Evolutionary conservation across 176 grass and related monocot species (phyloP), one percentile per base, ranked within the genome.

Genomic region (Zoysia japonica): DNA sequence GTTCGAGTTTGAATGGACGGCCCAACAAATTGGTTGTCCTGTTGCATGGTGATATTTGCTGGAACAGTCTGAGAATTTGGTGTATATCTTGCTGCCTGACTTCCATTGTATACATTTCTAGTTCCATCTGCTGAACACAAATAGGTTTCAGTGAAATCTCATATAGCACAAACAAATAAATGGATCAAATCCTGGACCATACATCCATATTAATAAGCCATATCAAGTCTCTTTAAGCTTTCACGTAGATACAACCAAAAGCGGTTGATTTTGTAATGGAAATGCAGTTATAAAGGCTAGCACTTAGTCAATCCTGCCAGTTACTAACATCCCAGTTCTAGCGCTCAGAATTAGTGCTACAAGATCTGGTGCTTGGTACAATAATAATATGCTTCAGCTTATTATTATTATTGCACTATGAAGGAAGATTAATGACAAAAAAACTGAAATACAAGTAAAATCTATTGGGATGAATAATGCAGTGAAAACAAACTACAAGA

Each of bases 21-120:
- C 36, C 85, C 80, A 80, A 6, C 81, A 78, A 83, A 91, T 44
- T 95, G 92, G 82, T 65, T 82, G 2, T 87, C 88, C 44, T 93
- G 89, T 54, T 85, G 75, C 68, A 71, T 68, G 76, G 46, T 57
- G 19, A 80, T 6, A 40, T 83, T 74, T 49, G 83, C 56, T 69
- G 77, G 39, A 7, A 68, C 47, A n/a, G 67, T 76, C 66, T 91
- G 88, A 84, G 72, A 67, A 66, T 84, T 77, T 50, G 11, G 38
- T 2, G 75, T 63, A 76, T 80, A 90, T 80, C 46, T 81, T 84
- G 84, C 74, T 75, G 84, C 66, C 74, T 78, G 79, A 74, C 83
- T 75, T 65, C 78, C 85, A 65, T 81, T 89, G 65, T 93, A 93
- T 68, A 55, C 17, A 54, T 60, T 67, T 78, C 54, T 83, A 78